Evolutionary conservation across 345 rosid species (phyloP), one percentile per base, ranked within the genome.

Genomic region (Dipteronia sinensis): DNA sequence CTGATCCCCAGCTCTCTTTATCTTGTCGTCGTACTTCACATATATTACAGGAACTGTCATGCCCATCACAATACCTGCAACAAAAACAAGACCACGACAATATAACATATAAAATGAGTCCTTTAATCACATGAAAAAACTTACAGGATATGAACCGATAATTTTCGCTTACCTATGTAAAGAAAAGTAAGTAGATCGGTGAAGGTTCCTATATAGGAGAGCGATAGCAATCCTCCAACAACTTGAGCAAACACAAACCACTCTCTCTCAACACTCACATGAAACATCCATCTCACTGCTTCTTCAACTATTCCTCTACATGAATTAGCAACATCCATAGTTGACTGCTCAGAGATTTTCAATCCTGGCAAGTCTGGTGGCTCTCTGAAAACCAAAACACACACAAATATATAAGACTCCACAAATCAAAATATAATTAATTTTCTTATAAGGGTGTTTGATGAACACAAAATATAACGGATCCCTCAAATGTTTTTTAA

Each of bases 281-380:
- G 34, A 20, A 85, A 73, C 84, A 86, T 83, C 90, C 93, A 88
- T 77, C 78, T 40, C 38, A 83, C 51, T 1, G 12, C 82, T 74
- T 69, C 78, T 69, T 84, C 88, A 20, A 76, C 67, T 29, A 75
- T 6, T 29, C 49, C 73, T 74, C 80, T 71, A 63, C 75, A 63
- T 12, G 86, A 71, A 67, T 73, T 76, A 9, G 83, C 85, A 2
- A 58, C 59, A 73, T 84, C 88, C 11, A 49, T 15, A 2, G 81
- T 56, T 34, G 76, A 69, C 40, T 73, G 63, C 82, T 90, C 85
- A 6, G 87, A 75, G 10, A 90, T 65, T 55, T 85, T 84, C 76
- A 85, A 34, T 23, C 79, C 81, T 1, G 84, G 77, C 69, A 89
- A 10, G 6, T 85, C 72, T 8, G 89, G 88, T 75, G 86, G 86